phyloP scores from a whole-genome alignment of 352 stramenopile genomes.

The Elongisporangium undulatum region DNA sequence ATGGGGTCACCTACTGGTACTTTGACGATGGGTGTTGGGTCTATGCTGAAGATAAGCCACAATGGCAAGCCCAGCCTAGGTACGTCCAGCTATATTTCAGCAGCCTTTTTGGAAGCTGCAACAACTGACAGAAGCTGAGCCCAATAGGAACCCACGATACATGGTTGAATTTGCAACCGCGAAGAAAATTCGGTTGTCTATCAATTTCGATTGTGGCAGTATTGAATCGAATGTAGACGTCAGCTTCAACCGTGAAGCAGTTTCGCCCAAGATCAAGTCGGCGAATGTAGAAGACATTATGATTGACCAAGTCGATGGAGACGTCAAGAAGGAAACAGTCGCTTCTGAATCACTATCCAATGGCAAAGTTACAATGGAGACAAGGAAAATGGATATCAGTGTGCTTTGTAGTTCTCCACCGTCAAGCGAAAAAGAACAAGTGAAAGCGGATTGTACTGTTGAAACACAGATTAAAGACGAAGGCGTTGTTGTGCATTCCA shows the following conservation, averaged over 20 bases:
- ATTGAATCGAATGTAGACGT: slow-evolving; percentile 2
- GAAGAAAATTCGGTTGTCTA: slow-evolving; percentile 72
- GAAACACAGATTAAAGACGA: neutral
- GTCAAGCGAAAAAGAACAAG: slow-evolving; percentile 13
- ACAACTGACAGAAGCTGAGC: neutral
- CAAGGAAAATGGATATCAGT: slow-evolving; percentile 47
- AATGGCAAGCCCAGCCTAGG: slow-evolving; percentile 44
- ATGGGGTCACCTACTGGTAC: slow-evolving; percentile 79
- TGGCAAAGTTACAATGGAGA: neutral
- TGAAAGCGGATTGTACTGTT: neutral
- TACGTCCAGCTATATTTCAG: neutral
- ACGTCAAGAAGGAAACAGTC: neutral
- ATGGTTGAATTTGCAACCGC: slow-evolving; percentile 66
- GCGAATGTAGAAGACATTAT: neutral
- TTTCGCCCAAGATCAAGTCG: neutral
- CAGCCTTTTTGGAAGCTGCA: neutral
- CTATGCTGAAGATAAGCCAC: slow-evolving; percentile 71
- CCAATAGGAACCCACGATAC: slow-evolving; percentile 38
- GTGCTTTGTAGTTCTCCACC: slow-evolving; percentile 24
- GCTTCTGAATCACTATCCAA: neutral
- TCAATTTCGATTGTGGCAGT: slow-evolving; percentile 51
- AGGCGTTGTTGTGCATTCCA: neutral
- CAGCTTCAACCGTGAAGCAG: neutral
- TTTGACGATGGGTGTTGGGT: slow-evolving; percentile 85
- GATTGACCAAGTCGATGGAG: neutral